Conservation (phyloP, 75 land plant genomes). For the Isoetes taiwanensis region DNA sequence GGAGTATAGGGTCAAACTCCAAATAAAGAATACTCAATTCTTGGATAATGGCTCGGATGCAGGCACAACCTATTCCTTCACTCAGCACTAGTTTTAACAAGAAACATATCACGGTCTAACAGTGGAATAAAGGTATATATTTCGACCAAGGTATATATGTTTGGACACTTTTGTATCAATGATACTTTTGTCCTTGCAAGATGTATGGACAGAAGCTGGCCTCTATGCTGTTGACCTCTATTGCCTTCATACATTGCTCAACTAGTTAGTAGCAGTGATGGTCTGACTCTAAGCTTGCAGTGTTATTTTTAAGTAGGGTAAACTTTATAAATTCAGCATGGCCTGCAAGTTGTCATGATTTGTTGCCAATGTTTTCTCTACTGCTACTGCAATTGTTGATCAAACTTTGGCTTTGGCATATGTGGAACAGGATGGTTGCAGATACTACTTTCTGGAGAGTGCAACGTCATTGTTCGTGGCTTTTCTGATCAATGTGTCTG, state of each 20-base stretch:
- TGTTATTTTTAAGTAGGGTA: no score
- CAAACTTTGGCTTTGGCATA: no score
- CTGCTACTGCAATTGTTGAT: no score
- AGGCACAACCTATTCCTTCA: slow-evolving; percentile 90
- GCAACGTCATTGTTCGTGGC: slow-evolving; percentile 52
- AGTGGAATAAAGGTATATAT: slow-evolving; percentile 47
- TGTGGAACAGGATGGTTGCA: slow-evolving; percentile 82
- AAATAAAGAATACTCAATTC: background rate
- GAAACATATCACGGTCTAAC: slow-evolving; percentile 61
- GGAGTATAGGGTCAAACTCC: background rate
- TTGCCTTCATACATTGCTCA: no score
- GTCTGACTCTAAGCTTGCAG: no score
- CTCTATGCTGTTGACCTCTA: no score
- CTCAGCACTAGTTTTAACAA: slow-evolving; percentile 78
- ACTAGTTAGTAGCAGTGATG: no score
- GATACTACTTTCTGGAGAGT: slow-evolving; percentile 60
- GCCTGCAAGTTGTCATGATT: no score
- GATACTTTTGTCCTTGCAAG: background rate
- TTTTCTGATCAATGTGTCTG: slow-evolving; percentile 59
- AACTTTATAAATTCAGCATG: no score
- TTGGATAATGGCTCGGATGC: slow-evolving; percentile 4
- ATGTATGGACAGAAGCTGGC: no score
- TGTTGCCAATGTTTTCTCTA: no score
- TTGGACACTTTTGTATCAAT: background rate
- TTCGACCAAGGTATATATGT: background rate